Conservation (phyloP, 129 eudicot species). For the Artemisia tridentata region DNA sequence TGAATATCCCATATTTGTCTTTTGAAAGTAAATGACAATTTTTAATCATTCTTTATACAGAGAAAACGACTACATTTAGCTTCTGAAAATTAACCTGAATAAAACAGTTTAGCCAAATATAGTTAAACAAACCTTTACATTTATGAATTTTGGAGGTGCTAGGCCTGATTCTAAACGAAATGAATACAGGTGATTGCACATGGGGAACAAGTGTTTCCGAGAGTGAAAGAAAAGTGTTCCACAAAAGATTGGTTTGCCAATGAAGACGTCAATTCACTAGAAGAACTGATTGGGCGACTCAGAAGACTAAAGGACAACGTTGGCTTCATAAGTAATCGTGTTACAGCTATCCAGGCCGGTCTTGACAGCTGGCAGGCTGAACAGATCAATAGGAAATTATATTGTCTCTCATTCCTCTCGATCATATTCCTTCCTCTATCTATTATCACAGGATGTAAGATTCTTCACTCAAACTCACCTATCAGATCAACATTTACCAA, state of each 20-base stretch:
- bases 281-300: constrained; percentile 64
- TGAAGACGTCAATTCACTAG: constrained; percentile 56
- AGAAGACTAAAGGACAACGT: constrained; percentile 77
- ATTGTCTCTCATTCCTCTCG: constrained; percentile 73
- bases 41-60: background rate
- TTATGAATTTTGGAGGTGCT: no score
- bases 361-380: constrained; percentile 84
- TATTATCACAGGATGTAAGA: constrained; percentile 68
- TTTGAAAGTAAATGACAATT: no score
- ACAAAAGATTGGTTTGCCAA: constrained; percentile 63
- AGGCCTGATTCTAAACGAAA: background rate
- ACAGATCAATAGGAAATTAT: constrained; percentile 69
- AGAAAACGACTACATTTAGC: background rate
- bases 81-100: no score
- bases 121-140: no score
- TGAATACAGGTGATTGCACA: constrained; percentile 64
- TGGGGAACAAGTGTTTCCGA: constrained; percentile 84
- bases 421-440: constrained; percentile 75
- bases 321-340: constrained; percentile 73
- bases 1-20: no score
- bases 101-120: no score
- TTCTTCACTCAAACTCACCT: background rate
- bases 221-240: constrained; percentile 71
- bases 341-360: constrained; percentile 75
- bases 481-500: background rate